A percentile compares a stretch with the other conserved stretches of the same genome.
These are phyloP conservation scores for Lactarius trivialis DNA, from an alignment of 768 basidiomycete species.

Conservation along the genomic window DNA sequence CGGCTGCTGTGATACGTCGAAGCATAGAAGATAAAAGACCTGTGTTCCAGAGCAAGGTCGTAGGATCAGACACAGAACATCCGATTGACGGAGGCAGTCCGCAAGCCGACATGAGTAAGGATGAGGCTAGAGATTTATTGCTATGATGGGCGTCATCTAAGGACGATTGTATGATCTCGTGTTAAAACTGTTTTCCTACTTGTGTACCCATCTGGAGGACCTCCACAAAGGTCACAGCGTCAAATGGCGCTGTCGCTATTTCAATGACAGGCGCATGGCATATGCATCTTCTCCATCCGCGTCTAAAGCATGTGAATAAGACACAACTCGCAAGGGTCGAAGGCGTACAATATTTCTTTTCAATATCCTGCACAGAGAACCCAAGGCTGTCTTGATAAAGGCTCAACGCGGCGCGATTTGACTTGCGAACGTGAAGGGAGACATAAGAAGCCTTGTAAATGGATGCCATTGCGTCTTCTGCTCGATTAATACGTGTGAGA, in stretches of 20 bases:
- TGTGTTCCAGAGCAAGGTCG: conserved; percentile 4
- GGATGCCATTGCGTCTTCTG: conserved; percentile 87
- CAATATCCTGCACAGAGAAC: conserved; percentile 79
- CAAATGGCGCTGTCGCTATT: conserved; percentile 24
- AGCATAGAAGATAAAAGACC: conserved; percentile 37
- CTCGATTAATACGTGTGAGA: neutral
- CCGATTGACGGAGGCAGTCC: neutral
- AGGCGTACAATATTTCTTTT: conserved; percentile 83
- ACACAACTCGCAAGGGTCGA: conserved; percentile 23
- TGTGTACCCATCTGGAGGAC: neutral
- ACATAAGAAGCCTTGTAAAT: conserved; percentile 83
- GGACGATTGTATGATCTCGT: neutral
- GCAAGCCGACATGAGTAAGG: neutral
- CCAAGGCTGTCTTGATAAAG: conserved; percentile 87
- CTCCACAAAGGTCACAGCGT: neutral
- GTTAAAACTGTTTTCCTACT: neutral
- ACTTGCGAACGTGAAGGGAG: conserved; percentile 87
- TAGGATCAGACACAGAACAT: neutral
- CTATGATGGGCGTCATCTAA: neutral
- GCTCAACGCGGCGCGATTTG: conserved; percentile 87
- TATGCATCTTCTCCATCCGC: conserved; percentile 95
- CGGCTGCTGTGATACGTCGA: conserved; percentile 55
- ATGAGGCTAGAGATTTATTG: conserved; percentile 6
- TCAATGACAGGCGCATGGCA: conserved; percentile 72
- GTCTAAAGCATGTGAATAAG: conserved; percentile 40